Conservation (phyloP, 768 basidiomycete genomes). For the Tulasnella calospora region DNA sequence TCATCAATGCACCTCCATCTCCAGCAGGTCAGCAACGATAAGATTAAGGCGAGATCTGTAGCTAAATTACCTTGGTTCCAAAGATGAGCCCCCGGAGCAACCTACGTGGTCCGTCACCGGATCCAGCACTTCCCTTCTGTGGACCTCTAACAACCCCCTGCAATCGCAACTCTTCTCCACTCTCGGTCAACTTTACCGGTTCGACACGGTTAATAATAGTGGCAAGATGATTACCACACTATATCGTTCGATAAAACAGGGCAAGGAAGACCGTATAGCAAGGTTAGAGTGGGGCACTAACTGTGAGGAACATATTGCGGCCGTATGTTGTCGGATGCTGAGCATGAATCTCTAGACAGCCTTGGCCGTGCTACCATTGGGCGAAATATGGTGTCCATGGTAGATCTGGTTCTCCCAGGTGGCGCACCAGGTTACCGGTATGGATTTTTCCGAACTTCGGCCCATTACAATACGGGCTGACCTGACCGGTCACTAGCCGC, state of each 20-base stretch:
- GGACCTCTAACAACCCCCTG: conserved; percentile 82
- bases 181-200: conserved; percentile 29
- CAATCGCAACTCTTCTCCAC: conserved; percentile 75
- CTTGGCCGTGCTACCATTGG: conserved; percentile 82
- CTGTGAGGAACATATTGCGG: conserved; percentile 32
- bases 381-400: conserved; percentile 74
- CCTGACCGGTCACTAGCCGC: conserved; percentile 43
- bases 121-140: conserved; percentile 47
- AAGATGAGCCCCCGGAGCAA: too few relatives aligned
- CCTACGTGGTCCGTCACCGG: too few relatives aligned
- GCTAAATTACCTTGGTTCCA: too few relatives aligned
- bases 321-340: background rate
- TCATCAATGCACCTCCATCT: too few relatives aligned
- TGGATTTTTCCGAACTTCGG: conserved; percentile 31
- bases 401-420: conserved; percentile 70
- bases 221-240: conserved; percentile 44
- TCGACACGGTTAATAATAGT: conserved; percentile 21
- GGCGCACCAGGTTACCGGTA: conserved; percentile 34
- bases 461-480: background rate
- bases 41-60: too few relatives aligned
- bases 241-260: conserved; percentile 69
- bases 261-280: conserved; percentile 83
- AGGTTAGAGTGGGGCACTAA: conserved; percentile 82
- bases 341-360: conserved; percentile 39
- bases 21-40: too few relatives aligned